A percentile compares a stretch with the other conserved stretches of the same genome.
These are phyloP conservation scores for Chenopodium quinoa DNA, from an alignment of 148 eudicot species.

Conservation along the genomic window DNA sequence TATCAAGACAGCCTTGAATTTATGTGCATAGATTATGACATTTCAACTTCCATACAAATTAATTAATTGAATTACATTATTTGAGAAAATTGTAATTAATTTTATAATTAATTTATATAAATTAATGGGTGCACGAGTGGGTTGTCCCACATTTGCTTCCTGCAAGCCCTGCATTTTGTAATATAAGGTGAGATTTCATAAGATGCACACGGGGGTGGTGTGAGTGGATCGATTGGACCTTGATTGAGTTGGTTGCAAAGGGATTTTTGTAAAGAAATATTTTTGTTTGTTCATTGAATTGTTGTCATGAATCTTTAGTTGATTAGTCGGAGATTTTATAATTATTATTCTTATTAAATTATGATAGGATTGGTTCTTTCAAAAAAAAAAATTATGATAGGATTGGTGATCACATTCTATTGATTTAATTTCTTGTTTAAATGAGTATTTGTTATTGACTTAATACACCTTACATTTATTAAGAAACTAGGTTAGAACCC, in stretches of 20 bases:
- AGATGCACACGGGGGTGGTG: slow-evolving; percentile 23
- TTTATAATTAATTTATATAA: too few species aligned
- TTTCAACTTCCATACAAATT: slow-evolving; percentile 2
- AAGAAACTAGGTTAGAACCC: too few species aligned
- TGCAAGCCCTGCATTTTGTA: slow-evolving; percentile 4
- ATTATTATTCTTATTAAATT: not conserved
- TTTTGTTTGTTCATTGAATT: slow-evolving; percentile 11
- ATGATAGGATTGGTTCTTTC: not conserved
- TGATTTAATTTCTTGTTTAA: not conserved
- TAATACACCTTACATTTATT: too few species aligned
- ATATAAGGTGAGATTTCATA: slow-evolving; percentile 9
- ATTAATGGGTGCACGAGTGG: slow-evolving; percentile 30
- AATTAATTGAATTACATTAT: too few species aligned
- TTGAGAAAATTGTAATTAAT: too few species aligned
- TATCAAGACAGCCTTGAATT: slow-evolving; percentile 8
- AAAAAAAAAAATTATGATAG: not conserved
- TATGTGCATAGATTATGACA: slow-evolving; percentile 16
- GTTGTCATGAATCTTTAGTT: not conserved
- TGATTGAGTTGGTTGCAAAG: not conserved
- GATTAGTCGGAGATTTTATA: not conserved
- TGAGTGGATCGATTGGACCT: not conserved
- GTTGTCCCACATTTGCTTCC: slow-evolving; percentile 24
- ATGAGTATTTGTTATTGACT: too few species aligned
- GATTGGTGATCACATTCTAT: not conserved
- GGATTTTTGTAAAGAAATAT: slow-evolving; percentile 8